Evolutionary conservation across 1,139 yeast species (phyloP).

Genomic region (Trichomonascaceae sp.): DNA sequence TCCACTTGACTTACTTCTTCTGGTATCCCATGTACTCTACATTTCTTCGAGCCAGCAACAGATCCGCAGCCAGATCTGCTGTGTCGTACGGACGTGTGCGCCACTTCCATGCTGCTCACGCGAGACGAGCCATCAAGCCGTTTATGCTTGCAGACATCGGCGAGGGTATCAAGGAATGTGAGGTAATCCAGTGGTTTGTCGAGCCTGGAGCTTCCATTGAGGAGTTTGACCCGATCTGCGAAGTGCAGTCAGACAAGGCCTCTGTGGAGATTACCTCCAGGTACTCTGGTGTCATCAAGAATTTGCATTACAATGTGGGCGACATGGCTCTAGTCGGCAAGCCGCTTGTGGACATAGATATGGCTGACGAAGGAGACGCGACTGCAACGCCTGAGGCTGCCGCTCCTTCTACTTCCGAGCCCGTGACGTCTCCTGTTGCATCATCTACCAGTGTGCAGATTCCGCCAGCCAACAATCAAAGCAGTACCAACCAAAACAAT

Average conservation of each 20-base stretch:
- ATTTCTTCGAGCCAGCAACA: too few relatives aligned
- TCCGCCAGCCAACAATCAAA: background rate
- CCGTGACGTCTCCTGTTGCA: slow-evolving; percentile 1
- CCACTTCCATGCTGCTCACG: too few relatives aligned
- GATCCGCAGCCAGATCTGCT: too few relatives aligned
- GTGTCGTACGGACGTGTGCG: too few relatives aligned
- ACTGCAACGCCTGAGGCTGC: slow-evolving; percentile 2
- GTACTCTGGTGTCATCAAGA: slow-evolving; percentile 22
- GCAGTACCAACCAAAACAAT: background rate
- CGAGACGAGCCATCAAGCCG: slow-evolving; percentile 17
- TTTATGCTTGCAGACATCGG: slow-evolving; percentile 27
- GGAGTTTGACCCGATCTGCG: slow-evolving; percentile 26
- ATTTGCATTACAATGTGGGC: slow-evolving; percentile 24
- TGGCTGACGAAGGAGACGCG: slow-evolving; percentile 10
- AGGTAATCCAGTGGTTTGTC: slow-evolving; percentile 28
- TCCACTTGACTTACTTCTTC: too few relatives aligned
- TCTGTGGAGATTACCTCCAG: slow-evolving; percentile 27
- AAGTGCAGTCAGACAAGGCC: slow-evolving; percentile 27
- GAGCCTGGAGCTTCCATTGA: slow-evolving; percentile 26
- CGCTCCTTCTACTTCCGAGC: slow-evolving; percentile 2
- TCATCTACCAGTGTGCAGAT: background rate
- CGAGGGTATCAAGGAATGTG: slow-evolving; percentile 27
- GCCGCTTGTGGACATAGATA: slow-evolving; percentile 24
- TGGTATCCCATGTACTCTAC: too few relatives aligned
- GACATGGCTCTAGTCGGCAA: slow-evolving; percentile 26